Base-by-base conservation (phyloP, 129 eudicot species). In the Mikania micrantha region DNA sequence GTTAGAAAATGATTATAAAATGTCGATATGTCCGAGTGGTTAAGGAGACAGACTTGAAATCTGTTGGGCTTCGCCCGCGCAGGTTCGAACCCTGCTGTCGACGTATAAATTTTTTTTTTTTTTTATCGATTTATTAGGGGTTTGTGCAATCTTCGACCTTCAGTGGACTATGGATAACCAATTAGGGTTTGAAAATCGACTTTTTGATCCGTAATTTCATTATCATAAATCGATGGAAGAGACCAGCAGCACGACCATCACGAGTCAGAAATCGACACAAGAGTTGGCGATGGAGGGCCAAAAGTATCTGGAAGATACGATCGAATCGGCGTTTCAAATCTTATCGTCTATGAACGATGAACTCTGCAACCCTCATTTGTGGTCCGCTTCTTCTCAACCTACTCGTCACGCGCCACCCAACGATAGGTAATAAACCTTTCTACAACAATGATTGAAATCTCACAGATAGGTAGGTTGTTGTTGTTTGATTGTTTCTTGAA, bases 31-130 rank as follows among this genome's bases (percentile, higher is more conserved):
- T 52, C 32, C 59, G 59, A 52, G 59, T 92, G 95, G 95, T 92
- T 92, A 92, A 92, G 96, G 96, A 92, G 98, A 88, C 96, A 88
- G 98, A 93, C 95, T 88, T 88, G 96, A 88, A 88, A 93, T 93
- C 96, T 86, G 92, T 93, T 93, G 95, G 98, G 98, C 91, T 93
- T 71, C 84, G 95, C 92, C 90, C 95, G 96, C 95, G 98, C 95
- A 93, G 96, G 98, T 93, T 93, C 96, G 98, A 92, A 84, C 96
- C 96, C 92, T 92, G 95, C 98, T 88, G 95, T 59, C 44, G 96
- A 88, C 86, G 95, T 79, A 3, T n/a, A n/a, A n/a, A n/a, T n/a
- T n/a, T n/a, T n/a, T n/a, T n/a, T n/a, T 12, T 4, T 13, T 7
- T 25, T 9, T 6, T 57, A 5, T 57, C 13, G 6, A 13, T 25